Percentiles rank a stretch among this genome's conserved stretches.
phyloP scores from a whole-genome alignment of 257 asterid species.

The Petrea volubilis region DNA sequence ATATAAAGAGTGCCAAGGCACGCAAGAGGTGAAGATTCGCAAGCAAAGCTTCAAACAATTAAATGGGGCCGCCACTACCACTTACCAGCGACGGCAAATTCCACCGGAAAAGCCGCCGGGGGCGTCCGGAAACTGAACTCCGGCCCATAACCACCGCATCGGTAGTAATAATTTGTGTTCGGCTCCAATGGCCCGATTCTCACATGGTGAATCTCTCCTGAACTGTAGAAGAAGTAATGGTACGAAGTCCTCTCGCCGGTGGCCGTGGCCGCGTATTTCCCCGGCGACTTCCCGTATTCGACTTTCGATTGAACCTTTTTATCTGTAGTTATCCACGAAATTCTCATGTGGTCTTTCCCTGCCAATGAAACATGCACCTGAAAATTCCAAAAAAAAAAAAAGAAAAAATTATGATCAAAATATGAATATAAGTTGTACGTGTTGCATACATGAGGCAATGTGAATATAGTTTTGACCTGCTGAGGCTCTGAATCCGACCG shows the following conservation, averaged over 20 bases:
- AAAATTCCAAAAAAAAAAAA: neutral
- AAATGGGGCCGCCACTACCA: constrained; percentile 8
- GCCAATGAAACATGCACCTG: constrained; percentile 84
- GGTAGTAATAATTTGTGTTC: constrained; percentile 60
- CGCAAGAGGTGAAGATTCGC: constrained; percentile 28
- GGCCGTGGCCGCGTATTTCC: constrained; percentile 41
- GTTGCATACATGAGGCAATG: neutral
- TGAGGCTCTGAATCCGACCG: constrained; percentile 66
- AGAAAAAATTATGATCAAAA: no score
- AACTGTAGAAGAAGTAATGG: constrained; percentile 56
- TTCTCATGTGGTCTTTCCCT: constrained; percentile 67
- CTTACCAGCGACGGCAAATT: constrained; percentile 76
- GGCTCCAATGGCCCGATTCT: constrained; percentile 76
- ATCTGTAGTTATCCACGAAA: constrained; percentile 66
- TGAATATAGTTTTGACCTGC: constrained; percentile 44
- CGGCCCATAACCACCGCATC: constrained; percentile 65
- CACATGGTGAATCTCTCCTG: constrained; percentile 75
- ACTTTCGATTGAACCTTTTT: constrained; percentile 48
- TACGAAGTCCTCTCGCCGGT: constrained; percentile 57
- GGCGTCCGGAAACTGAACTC: constrained; percentile 77
- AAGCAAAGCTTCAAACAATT: neutral
- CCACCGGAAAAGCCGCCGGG: constrained; percentile 69
- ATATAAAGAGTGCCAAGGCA: constrained; percentile 13
- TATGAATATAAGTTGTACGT: neutral
- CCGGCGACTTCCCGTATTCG: constrained; percentile 60